Conservation (phyloP, 1,139 yeast species). For the Candida gigantensis region DNA sequence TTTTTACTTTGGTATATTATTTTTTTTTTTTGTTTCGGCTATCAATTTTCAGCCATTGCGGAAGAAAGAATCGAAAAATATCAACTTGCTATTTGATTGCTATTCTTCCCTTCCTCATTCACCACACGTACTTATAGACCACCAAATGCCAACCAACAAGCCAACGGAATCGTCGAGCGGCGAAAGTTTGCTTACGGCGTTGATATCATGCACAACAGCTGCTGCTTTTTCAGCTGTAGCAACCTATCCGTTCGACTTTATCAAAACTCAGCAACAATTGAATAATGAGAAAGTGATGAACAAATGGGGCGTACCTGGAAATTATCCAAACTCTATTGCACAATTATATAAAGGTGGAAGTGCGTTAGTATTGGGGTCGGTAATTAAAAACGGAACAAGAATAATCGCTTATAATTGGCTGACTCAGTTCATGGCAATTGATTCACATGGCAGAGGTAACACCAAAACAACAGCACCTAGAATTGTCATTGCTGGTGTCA, state of each 20-base stretch:
- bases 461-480: constrained; percentile 66
- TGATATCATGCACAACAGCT: constrained; percentile 75
- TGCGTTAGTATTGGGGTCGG: constrained; percentile 76
- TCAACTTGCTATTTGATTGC: not conserved
- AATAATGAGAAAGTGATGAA: constrained; percentile 38
- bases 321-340: constrained; percentile 39
- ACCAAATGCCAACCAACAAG: constrained; percentile 6
- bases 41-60: not conserved
- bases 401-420: constrained; percentile 76
- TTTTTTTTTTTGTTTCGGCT: constrained; percentile 2
- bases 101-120: not conserved
- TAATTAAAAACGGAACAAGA: constrained; percentile 71
- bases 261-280: constrained; percentile 74
- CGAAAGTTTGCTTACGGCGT: constrained; percentile 55
- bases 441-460: constrained; percentile 27
- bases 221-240: constrained; percentile 69
- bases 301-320: constrained; percentile 38
- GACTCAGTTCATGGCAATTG: constrained; percentile 71
- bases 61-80: not conserved
- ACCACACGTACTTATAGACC: too few relatives aligned
- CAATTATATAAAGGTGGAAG: constrained; percentile 73
- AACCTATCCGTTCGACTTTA: constrained; percentile 83
- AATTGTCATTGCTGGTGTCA: constrained; percentile 78
- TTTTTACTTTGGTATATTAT: not conserved
- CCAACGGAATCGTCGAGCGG: constrained; percentile 14